Evolutionary conservation across 2,329 filamentous ascomycete genomes (phyloP), one percentile per base, ranked within the genome.

Genomic region (Colletotrichum euphorbiae): DNA sequence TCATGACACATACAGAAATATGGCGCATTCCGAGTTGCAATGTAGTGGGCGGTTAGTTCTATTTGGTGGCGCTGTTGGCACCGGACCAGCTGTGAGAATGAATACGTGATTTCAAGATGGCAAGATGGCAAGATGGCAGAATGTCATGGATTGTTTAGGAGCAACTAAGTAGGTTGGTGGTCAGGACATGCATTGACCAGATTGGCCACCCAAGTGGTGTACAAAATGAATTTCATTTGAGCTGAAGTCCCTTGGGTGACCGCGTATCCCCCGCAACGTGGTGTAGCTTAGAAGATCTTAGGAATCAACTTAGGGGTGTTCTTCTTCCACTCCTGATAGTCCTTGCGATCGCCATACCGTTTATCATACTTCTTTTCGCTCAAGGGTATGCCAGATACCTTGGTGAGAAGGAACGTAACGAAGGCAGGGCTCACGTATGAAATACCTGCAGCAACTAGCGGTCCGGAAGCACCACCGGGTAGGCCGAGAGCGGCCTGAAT

Each of bases 321-420:
- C 77, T 82, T 80, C 82, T 90, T 91, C 90, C 90, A 92, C 75
- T 86, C 81, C 74, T 88, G 84, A 73, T 92, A 91, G 70, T 91
- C 89, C 77, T 87, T 85, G 45, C 87, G 81, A 69, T 89, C 80
- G 0, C 89, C 89, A 73, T 87, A 92, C 60, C 81, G 80, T 77
- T 87, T 83, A 76, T 92, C 88, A 73, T 92, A 92, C 79, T 92
- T 92, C 46, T 81, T 82, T 81, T 92, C 89, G 71, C 88, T 91
- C 77, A 92, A 72, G 4, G 90, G 89, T 28, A 92, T 82, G 6
- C 90, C 89, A 63, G 84, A 84, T 42, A 92, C 83, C 80, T 89
- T 89, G 43, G 89, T 78, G 63, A 92, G 76, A 73, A 92, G 76
- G 62, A 91, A 88, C 0, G 83, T 83, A 40, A 89, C 86, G 75